Evolutionary conservation across 331 rosid species (phyloP).

Genomic region (Cydonia oblonga): DNA sequence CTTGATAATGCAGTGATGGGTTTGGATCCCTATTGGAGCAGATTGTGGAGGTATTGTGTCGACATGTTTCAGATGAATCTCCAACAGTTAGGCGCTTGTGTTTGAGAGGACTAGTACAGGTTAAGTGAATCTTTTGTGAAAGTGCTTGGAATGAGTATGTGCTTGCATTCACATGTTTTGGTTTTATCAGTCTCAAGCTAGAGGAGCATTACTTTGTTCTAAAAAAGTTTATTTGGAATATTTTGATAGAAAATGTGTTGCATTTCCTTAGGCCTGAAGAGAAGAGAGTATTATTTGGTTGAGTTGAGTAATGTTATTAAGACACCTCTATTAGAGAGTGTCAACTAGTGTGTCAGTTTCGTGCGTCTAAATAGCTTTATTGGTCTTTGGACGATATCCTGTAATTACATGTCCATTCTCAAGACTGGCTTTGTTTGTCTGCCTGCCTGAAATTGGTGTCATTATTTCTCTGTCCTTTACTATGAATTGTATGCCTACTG

Average conservation of each 20-base stretch:
- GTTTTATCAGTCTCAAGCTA: too few relatives aligned
- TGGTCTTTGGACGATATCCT: not conserved
- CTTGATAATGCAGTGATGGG: conserved; percentile 49
- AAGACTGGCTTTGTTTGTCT: not conserved
- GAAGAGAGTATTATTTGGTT: not conserved
- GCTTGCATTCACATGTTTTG: not conserved
- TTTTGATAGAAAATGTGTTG: too few relatives aligned
- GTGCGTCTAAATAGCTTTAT: too few relatives aligned
- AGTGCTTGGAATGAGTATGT: not conserved
- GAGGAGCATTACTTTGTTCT: too few relatives aligned
- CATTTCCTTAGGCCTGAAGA: not conserved
- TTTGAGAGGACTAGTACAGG: conserved; percentile 96
- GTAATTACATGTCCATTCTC: not conserved
- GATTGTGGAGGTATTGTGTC: conserved; percentile 83
- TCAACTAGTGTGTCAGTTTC: too few relatives aligned
- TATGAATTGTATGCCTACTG: not conserved
- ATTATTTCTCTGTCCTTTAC: not conserved
- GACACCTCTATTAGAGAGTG: too few relatives aligned
- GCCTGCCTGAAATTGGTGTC: not conserved
- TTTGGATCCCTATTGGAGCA: conserved; percentile 76
- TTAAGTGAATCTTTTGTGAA: conserved; percentile 9
- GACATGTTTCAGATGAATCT: conserved; percentile 81
- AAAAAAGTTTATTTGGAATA: too few relatives aligned
- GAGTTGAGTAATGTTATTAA: too few relatives aligned
- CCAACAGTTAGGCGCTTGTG: conserved; percentile 86